A percentile compares a stretch with the other conserved stretches of the same genome.
phyloP scores from a whole-genome alignment of 1,139 yeast species.

The Debaryomyces psychrophilus region DNA sequence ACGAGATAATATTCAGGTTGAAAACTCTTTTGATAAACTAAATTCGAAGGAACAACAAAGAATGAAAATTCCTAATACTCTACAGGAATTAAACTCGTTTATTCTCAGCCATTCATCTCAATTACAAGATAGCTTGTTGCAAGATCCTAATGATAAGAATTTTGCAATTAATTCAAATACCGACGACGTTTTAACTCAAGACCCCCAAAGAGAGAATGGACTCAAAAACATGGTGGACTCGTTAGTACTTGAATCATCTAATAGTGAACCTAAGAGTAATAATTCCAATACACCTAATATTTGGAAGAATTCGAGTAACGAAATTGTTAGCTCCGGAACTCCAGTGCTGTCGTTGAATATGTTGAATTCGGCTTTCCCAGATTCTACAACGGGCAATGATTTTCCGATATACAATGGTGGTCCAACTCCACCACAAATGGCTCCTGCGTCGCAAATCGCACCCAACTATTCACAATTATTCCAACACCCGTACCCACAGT shows the following conservation, averaged over 20 bases:
- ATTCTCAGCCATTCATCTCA: conserved; percentile 33
- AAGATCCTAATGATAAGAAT: conserved; percentile 2
- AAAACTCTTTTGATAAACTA: background rate
- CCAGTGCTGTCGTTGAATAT: background rate
- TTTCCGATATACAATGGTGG: background rate
- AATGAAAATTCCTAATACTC: conserved; percentile 21
- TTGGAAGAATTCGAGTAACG: conserved; percentile 4
- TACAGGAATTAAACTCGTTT: conserved; percentile 36
- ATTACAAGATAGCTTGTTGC: conserved; percentile 17
- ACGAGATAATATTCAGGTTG: conserved; percentile 7
- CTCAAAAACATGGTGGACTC: conserved; percentile 24
- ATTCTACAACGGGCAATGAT: background rate
- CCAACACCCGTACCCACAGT: conserved; percentile 1
- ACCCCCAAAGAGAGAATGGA: conserved; percentile 14
- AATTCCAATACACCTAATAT: conserved; percentile 3
- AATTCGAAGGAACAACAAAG: conserved; percentile 7
- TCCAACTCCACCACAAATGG: background rate
- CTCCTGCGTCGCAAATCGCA: background rate
- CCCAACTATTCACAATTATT: conserved; percentile 1
- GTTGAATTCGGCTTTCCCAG: background rate
- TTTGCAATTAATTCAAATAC: conserved; percentile 7
- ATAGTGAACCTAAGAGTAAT: conserved; percentile 1
- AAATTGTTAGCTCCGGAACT: conserved; percentile 1
- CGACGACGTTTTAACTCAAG: conserved; percentile 1
- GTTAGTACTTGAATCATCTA: conserved; percentile 11